These are phyloP conservation scores for Jatropha curcas DNA, from an alignment of 345 rosid genomes.

Conservation along the genomic window DNA sequence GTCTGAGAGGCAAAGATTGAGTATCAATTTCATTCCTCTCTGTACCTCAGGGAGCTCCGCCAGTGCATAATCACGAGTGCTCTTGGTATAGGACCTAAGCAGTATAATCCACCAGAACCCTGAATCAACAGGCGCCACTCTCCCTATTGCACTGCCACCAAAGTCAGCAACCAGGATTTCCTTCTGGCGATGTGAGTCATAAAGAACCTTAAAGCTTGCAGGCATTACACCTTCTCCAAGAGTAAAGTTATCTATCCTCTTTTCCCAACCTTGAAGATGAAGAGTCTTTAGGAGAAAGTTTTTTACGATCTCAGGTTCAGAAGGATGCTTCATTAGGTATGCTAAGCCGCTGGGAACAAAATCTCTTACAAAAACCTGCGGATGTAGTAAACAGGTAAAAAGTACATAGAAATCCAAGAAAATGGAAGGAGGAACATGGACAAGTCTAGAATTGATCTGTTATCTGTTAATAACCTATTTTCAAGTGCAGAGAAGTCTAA, in stretches of 20 bases:
- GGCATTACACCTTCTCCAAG: slow-evolving; percentile 67
- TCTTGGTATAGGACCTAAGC: slow-evolving; percentile 55
- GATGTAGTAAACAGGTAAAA: neutral
- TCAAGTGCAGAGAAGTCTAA: neutral
- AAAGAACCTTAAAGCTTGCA: slow-evolving; percentile 54
- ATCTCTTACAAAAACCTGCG: slow-evolving; percentile 56
- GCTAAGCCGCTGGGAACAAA: slow-evolving; percentile 54
- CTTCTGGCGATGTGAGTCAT: slow-evolving; percentile 29
- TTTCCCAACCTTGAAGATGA: slow-evolving; percentile 54
- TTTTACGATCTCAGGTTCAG: slow-evolving; percentile 46
- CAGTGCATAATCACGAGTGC: slow-evolving; percentile 48
- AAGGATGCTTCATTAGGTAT: slow-evolving; percentile 40
- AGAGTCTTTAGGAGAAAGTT: slow-evolving; percentile 54
- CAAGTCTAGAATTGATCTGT: neutral
- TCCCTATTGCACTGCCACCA: slow-evolving; percentile 62
- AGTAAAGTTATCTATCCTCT: slow-evolving; percentile 52
- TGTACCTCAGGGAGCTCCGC: slow-evolving; percentile 52
- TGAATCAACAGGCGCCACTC: slow-evolving; percentile 70
- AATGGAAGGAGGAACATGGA: neutral
- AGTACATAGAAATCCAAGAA: neutral
- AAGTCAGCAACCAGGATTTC: slow-evolving; percentile 51
- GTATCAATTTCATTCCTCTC: slow-evolving; percentile 50
- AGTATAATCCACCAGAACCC: slow-evolving; percentile 75
- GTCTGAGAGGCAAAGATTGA: slow-evolving; percentile 25
- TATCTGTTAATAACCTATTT: too few species aligned